phyloP scores from a whole-genome alignment of 352 stramenopile genomes.

The Phytophthora citrophthora region DNA sequence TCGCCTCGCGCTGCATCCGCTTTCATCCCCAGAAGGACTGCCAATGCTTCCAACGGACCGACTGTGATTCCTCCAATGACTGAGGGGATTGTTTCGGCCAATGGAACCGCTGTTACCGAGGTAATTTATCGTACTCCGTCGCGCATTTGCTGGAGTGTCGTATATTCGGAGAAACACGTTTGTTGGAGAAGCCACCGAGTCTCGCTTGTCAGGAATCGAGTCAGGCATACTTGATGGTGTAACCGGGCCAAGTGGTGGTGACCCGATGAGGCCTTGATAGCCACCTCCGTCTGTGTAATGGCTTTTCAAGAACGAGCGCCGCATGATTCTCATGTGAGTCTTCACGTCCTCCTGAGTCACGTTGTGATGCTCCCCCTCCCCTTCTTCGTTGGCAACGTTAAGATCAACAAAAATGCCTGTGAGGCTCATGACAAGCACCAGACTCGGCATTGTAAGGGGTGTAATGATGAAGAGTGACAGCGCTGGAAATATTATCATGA shows the following conservation, averaged over 20 bases:
- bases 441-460: constrained; percentile 85
- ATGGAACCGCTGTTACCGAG: constrained; percentile 24
- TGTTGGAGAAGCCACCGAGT: constrained; percentile 41
- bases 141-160: constrained; percentile 51
- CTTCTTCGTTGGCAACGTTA: constrained; percentile 45
- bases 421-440: constrained; percentile 89
- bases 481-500: constrained; percentile 77
- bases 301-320: constrained; percentile 72
- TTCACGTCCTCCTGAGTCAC: constrained; percentile 59
- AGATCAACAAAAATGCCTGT: constrained; percentile 88
- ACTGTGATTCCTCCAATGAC: constrained; percentile 20
- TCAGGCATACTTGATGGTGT: constrained; percentile 1
- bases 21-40: constrained; percentile 36
- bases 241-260: constrained; percentile 18
- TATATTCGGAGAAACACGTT: constrained; percentile 76
- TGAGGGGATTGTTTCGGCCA: constrained; percentile 16
- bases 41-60: constrained; percentile 24
- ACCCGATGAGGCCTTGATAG: constrained; percentile 3
- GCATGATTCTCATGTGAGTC: constrained; percentile 72
- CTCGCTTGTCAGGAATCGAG: neutral
- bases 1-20: constrained; percentile 33
- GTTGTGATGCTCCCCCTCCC: constrained; percentile 28
- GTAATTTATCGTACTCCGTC: constrained; percentile 9
- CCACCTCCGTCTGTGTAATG: constrained; percentile 58
- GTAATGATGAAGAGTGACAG: constrained; percentile 81